Percentiles rank a stretch among this genome's conserved stretches.
These are phyloP conservation scores for Colletotrichum simmondsii DNA, from an alignment of 2,329 filamentous ascomycete species.

Conservation along the genomic window DNA sequence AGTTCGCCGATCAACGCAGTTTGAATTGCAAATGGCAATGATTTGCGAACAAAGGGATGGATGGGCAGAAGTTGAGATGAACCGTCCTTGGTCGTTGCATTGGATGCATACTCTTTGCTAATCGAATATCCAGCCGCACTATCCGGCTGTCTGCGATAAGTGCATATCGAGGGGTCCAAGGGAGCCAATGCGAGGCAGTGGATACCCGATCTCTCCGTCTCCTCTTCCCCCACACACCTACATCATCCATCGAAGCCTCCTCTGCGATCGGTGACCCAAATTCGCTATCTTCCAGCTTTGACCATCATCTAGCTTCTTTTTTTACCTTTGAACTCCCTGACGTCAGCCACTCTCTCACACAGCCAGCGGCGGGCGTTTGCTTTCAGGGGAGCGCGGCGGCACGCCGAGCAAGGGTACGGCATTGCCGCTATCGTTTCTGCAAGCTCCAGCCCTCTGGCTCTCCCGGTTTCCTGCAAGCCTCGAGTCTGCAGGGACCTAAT, in stretches of 20 bases:
- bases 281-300: not conserved
- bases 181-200: not conserved
- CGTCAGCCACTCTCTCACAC: not conserved
- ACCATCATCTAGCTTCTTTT: not conserved
- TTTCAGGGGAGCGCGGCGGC: not conserved
- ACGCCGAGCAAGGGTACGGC: not conserved
- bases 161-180: not conserved
- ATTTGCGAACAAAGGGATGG: not conserved
- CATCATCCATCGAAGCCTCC: slow-evolving; percentile 7
- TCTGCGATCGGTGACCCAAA: not conserved
- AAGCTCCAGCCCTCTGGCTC: not conserved
- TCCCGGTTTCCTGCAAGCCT: not conserved
- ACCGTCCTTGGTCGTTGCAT: not conserved
- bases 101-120: not conserved
- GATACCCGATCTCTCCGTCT: slow-evolving; percentile 9
- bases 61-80: slow-evolving; percentile 2
- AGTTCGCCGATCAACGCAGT: not conserved
- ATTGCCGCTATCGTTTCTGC: not conserved
- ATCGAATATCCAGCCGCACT: not conserved
- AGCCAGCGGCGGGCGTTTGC: not conserved
- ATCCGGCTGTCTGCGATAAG: not conserved
- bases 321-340: not conserved
- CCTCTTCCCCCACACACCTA: not conserved
- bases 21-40: not conserved
- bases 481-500: not conserved